Conservation (phyloP, 2,329 filamentous ascomycete genomes). For the Rutstroemia sp. region DNA sequence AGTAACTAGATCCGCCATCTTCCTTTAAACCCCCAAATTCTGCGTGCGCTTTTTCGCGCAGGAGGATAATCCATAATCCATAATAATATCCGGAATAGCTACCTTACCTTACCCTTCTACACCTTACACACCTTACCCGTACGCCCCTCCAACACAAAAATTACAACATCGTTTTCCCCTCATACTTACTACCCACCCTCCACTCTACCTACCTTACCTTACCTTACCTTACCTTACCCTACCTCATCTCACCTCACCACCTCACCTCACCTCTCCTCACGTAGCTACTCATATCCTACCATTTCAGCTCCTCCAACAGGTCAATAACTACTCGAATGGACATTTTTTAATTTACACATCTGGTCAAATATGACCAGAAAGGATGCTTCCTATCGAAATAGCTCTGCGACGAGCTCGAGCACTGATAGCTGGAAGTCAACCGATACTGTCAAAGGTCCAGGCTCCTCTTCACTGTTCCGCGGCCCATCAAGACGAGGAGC, state of each 20-base stretch:
- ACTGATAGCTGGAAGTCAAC: constrained; percentile 60
- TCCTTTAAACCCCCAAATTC: too few relatives aligned
- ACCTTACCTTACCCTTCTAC: too few relatives aligned
- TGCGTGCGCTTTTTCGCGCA: too few relatives aligned
- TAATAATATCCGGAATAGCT: too few relatives aligned
- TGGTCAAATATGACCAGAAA: constrained; percentile 55
- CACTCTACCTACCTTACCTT: too few relatives aligned
- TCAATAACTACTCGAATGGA: constrained; percentile 17
- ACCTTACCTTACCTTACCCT: not conserved
- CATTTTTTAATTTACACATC: constrained; percentile 19
- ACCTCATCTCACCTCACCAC: not conserved
- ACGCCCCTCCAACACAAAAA: too few relatives aligned
- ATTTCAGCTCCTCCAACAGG: not conserved
- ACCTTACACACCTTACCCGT: too few relatives aligned
- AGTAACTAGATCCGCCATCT: too few relatives aligned
- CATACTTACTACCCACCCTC: too few relatives aligned
- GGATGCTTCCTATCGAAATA: constrained; percentile 53
- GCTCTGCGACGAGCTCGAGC: constrained; percentile 57
- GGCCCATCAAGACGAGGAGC: constrained; percentile 24
- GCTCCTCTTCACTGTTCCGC: constrained; percentile 22
- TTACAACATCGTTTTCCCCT: too few relatives aligned
- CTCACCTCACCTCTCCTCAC: not conserved
- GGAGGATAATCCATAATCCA: too few relatives aligned
- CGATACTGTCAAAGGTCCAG: constrained; percentile 48
- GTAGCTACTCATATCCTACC: not conserved